Percentiles rank a stretch among this genome's conserved stretches.
These are phyloP conservation scores for Trapa bicornis DNA, from an alignment of 345 rosid genomes.

Conservation along the genomic window DNA sequence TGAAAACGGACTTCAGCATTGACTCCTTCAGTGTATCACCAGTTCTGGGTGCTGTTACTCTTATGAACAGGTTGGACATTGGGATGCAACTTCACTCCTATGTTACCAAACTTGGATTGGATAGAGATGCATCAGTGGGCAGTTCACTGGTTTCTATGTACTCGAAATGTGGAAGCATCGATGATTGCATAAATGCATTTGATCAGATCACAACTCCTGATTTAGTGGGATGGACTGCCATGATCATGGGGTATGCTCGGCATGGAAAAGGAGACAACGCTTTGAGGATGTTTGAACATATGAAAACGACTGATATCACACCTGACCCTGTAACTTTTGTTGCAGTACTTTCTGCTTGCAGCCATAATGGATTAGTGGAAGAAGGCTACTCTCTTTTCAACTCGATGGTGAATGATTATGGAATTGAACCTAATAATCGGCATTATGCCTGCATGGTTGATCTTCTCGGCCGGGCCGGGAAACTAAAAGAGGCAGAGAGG, in stretches of 20 bases:
- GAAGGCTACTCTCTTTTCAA: constrained; percentile 48
- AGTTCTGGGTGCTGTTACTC: constrained; percentile 36
- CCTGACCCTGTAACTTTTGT: constrained; percentile 64
- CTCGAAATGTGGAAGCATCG: constrained; percentile 56
- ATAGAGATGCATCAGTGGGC: constrained; percentile 47
- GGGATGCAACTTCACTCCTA: constrained; percentile 59
- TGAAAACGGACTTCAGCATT: constrained; percentile 23
- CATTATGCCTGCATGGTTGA: constrained; percentile 76
- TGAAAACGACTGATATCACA: constrained; percentile 34
- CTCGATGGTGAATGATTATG: constrained; percentile 47
- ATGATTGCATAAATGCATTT: constrained; percentile 43
- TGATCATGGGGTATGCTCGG: constrained; percentile 59
- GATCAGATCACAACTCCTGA: constrained; percentile 48
- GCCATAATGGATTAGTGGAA: constrained; percentile 58
- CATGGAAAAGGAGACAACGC: constrained; percentile 66
- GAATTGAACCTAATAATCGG: constrained; percentile 42
- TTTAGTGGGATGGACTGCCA: constrained; percentile 55
- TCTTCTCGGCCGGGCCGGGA: constrained; percentile 70
- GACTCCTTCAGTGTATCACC: constrained; percentile 50
- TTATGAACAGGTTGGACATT: constrained; percentile 24
- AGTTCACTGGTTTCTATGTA: constrained; percentile 61
- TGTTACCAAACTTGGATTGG: constrained; percentile 37
- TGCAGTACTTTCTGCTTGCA: constrained; percentile 62
- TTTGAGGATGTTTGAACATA: constrained; percentile 32
- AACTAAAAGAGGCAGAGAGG: constrained; percentile 55